Conservation (phyloP, 768 basidiomycete species). For the Mycena galericulata region DNA sequence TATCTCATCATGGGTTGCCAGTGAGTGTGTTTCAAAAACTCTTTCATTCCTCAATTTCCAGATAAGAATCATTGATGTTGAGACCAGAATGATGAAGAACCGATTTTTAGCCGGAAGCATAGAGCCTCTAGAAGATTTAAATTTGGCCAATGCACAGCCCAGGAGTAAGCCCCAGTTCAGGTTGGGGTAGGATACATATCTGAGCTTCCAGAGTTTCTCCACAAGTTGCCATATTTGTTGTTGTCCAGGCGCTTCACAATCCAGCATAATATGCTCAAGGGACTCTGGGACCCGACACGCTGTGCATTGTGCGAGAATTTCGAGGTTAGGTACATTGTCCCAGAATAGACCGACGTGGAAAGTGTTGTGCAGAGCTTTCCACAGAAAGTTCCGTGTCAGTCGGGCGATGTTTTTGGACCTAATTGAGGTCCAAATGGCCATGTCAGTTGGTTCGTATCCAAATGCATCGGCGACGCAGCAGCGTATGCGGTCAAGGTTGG, state of each 20-base stretch:
- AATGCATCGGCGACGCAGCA: background rate
- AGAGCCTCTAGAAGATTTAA: background rate
- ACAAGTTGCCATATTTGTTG: too few species aligned
- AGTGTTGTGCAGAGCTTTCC: conserved; percentile 1
- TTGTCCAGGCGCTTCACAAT: conserved; percentile 20
- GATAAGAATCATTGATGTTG: conserved; percentile 13
- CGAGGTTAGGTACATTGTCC: background rate
- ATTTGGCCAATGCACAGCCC: background rate
- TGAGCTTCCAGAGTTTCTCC: background rate
- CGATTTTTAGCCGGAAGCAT: background rate
- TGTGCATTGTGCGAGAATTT: background rate
- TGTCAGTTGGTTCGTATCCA: background rate
- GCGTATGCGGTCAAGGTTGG: background rate
- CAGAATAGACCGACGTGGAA: background rate
- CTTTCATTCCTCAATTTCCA: conserved; percentile 10
- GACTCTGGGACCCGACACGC: conserved; percentile 2
- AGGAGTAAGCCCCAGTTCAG: conserved; percentile 7
- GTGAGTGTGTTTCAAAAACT: background rate
- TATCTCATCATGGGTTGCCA: background rate
- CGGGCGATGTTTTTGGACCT: background rate
- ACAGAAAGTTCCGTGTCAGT: background rate
- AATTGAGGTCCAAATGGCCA: background rate
- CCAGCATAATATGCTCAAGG: conserved; percentile 12
- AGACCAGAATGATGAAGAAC: background rate
- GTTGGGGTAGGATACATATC: background rate